Conservation (phyloP, 768 basidiomycete genomes). For the Pleurotus sapidus region DNA sequence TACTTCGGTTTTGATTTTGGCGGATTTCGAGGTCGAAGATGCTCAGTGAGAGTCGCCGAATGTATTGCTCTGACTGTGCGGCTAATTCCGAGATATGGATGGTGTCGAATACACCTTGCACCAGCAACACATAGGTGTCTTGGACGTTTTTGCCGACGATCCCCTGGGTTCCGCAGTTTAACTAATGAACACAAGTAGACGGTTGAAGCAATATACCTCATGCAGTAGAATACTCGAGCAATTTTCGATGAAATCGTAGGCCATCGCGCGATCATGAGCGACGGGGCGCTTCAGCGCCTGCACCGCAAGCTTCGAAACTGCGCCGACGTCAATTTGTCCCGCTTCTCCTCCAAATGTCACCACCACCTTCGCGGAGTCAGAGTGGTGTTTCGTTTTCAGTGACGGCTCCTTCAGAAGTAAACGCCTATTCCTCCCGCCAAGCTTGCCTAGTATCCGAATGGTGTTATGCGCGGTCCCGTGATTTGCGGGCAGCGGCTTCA, state of each 20-base stretch:
- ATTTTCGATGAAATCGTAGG: conserved; percentile 69
- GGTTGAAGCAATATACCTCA: conserved; percentile 50
- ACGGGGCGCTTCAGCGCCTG: conserved; percentile 54
- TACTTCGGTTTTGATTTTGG: conserved; percentile 52
- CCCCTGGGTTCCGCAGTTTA: conserved; percentile 42
- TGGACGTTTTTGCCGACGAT: conserved; percentile 71
- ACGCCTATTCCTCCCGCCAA: conserved; percentile 91
- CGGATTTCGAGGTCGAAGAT: conserved; percentile 77
- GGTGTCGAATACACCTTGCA: conserved; percentile 81
- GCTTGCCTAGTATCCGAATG: conserved; percentile 92
- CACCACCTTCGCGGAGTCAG: conserved; percentile 65
- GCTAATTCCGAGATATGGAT: conserved; percentile 66
- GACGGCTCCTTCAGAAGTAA: conserved; percentile 78
- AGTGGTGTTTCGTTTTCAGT: conserved; percentile 67
- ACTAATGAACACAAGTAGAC: neutral
- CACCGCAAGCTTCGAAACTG: conserved; percentile 63
- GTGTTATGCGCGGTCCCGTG: conserved; percentile 93
- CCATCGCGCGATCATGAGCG: conserved; percentile 50
- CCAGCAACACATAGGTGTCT: conserved; percentile 60
- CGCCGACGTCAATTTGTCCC: conserved; percentile 63
- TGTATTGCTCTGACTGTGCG: conserved; percentile 65
- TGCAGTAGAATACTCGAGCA: conserved; percentile 69
- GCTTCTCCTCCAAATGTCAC: conserved; percentile 72
- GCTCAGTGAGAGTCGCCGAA: conserved; percentile 65
- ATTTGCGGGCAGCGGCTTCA: conserved; percentile 86